These are phyloP conservation scores for Pythium rishiriense DNA, from an alignment of 352 stramenopile species.

Conservation along the genomic window DNA sequence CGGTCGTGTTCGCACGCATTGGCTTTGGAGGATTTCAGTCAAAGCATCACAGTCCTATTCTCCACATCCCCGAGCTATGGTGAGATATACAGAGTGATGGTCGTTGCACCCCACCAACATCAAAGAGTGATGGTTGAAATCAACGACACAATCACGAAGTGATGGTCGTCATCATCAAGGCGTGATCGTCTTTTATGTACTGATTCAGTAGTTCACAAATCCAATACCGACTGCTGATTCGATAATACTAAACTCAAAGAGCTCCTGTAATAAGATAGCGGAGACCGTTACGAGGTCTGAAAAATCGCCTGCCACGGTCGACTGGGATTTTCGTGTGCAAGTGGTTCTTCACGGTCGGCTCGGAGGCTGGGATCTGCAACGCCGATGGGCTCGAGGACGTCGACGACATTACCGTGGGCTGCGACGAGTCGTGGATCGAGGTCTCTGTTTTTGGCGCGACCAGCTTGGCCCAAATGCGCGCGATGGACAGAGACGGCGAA, in stretches of 20 bases:
- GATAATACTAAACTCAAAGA: no score
- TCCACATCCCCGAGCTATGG: no score
- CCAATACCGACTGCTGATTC: not conserved
- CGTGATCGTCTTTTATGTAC: not conserved
- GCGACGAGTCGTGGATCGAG: slow-evolving; percentile 3
- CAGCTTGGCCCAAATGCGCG: not conserved
- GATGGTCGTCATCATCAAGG: not conserved
- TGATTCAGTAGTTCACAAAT: no score
- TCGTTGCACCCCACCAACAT: no score
- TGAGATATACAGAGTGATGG: no score
- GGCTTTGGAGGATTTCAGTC: no score
- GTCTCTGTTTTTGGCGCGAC: not conserved
- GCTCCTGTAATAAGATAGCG: no score
- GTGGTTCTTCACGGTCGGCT: not conserved
- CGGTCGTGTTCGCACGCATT: no score
- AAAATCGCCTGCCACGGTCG: no score
- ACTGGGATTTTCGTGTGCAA: not conserved
- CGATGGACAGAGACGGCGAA: not conserved
- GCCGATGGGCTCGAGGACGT: not conserved
- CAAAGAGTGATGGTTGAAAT: no score
- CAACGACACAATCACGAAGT: not conserved
- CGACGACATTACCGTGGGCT: not conserved
- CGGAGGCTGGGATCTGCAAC: not conserved
- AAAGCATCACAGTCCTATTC: no score
- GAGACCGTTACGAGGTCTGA: no score